Evolutionary conservation across 768 basidiomycete genomes (phyloP), one percentile per base, ranked within the genome.

Genomic region (Serendipita sp.): DNA sequence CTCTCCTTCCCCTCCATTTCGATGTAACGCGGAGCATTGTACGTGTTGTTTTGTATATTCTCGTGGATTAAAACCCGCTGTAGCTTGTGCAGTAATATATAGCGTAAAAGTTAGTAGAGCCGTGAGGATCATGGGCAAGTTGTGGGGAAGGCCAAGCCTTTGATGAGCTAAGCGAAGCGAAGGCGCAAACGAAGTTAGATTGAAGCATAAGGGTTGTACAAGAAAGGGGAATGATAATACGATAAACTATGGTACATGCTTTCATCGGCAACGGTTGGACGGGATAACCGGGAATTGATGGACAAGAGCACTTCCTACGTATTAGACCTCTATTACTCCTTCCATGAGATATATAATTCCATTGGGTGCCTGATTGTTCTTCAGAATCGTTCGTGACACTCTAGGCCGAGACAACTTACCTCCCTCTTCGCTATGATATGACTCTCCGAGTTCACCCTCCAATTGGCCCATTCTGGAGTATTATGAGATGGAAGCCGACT

Each of bases 281-380:
- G 31, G 5, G 8, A 23, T 18, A 31, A 52, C 18, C 48, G 48
- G 48, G 5, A 8, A 13, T 23, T 8, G 48, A 52, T 52, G n/a
- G 18, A 52, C 48, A 52, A 6, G 31, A 16, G 48, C 5, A 5
- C 5, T 8, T 52, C 48, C 8, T 52, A 29, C 23, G 3, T 16
- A 37, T 62, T 43, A 62, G 23, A 67, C 65, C 11, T 55, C 65
- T 55, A 83, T 74, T 5, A 81, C 76, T 46, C 80, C 80, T 68
- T 85, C 81, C 62, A 84, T 78, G 65, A 84, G 70, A 70, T 83
- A 85, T 36, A 84, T 67, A 27, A 80, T 77, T 10, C 83, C 83
- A 69, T 84, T 84, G 31, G 73, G 70, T 0, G 76, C 81, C 82
- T 83, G 66, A 8, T 34, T 37, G 33, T 66, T 50, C 16, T 10